Percentiles rank a stretch among this genome's conserved stretches.
phyloP scores from a whole-genome alignment of 2,329 filamentous ascomycete genomes.

The Dissoconium aciculare region DNA sequence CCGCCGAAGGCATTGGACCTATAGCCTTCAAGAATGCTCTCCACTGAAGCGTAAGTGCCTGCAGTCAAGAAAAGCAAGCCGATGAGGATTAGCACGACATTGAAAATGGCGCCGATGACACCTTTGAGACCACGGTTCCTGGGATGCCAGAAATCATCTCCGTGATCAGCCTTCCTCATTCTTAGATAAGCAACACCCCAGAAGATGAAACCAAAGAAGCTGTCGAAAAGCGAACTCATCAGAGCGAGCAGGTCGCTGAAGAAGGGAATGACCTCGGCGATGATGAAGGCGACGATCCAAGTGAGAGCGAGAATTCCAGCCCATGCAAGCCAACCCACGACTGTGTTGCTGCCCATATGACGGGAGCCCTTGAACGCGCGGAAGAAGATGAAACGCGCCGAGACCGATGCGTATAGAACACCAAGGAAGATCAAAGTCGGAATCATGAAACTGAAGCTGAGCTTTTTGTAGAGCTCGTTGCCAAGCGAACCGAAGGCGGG shows the following conservation, averaged over 20 bases:
- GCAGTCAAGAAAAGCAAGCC: conserved; percentile 69
- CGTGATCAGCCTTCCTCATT: conserved; percentile 53
- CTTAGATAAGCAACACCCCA: conserved; percentile 72
- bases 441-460: conserved; percentile 89
- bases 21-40: conserved; percentile 63
- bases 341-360: conserved; percentile 68
- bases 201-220: conserved; percentile 91
- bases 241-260: conserved; percentile 62
- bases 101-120: conserved; percentile 46
- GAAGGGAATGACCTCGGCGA: conserved; percentile 86
- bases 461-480: conserved; percentile 63
- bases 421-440: conserved; percentile 87
- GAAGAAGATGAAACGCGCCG: conserved; percentile 83
- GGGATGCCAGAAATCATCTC: conserved; percentile 36
- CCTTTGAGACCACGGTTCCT: conserved; percentile 37
- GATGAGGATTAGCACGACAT: conserved; percentile 55
- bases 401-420: conserved; percentile 79
- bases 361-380: conserved; percentile 64
- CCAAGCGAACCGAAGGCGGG: conserved; percentile 77
- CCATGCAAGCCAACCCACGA: conserved; percentile 71
- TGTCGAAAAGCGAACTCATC: conserved; percentile 83
- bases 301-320: conserved; percentile 54
- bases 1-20: conserved; percentile 47
- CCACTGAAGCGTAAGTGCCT: conserved; percentile 62
- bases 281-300: conserved; percentile 84